phyloP scores from a whole-genome alignment of 176 grass and related monocot species.

The Cenchrus fungigraminus region DNA sequence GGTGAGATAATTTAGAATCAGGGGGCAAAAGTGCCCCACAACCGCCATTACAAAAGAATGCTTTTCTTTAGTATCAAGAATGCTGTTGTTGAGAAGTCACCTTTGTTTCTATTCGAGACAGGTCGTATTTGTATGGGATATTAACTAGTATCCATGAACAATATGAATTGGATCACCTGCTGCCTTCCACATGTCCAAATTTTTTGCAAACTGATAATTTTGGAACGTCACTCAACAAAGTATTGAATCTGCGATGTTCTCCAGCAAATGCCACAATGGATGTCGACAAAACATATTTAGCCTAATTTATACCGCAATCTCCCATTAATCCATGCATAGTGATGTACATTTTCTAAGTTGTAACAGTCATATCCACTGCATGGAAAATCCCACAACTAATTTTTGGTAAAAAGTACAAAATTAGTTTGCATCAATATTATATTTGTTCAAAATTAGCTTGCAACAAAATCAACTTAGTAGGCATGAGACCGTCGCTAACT shows the following conservation, averaged over 20 bases:
- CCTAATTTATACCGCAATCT: not conserved
- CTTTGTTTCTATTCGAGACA: too few relatives aligned
- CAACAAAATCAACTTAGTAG: not conserved
- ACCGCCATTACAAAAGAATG: too few relatives aligned
- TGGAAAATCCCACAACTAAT: not conserved
- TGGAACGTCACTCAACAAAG: not conserved
- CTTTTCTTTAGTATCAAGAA: too few relatives aligned
- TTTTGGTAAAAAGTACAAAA: slow-evolving; percentile 19
- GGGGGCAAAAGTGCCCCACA: too few relatives aligned
- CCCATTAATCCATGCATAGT: not conserved
- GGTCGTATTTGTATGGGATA: not conserved
- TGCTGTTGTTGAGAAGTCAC: too few relatives aligned
- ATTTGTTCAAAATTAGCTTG: not conserved
- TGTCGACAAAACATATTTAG: not conserved
- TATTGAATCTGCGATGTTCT: not conserved
- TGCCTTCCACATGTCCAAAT: not conserved
- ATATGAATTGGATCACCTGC: too few relatives aligned
- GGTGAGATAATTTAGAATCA: not conserved
- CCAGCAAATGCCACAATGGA: not conserved
- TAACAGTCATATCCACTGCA: not conserved
- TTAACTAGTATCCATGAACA: not conserved
- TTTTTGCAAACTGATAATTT: not conserved
- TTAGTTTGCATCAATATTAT: slow-evolving; percentile 3
- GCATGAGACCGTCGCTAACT: not conserved
- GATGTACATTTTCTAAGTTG: slow-evolving; percentile 22